A percentile compares a stretch with the other conserved stretches of the same genome.
Evolutionary conservation across 176 grass and related monocot genomes (phyloP).

Genomic region (Raddia distichophylla): DNA sequence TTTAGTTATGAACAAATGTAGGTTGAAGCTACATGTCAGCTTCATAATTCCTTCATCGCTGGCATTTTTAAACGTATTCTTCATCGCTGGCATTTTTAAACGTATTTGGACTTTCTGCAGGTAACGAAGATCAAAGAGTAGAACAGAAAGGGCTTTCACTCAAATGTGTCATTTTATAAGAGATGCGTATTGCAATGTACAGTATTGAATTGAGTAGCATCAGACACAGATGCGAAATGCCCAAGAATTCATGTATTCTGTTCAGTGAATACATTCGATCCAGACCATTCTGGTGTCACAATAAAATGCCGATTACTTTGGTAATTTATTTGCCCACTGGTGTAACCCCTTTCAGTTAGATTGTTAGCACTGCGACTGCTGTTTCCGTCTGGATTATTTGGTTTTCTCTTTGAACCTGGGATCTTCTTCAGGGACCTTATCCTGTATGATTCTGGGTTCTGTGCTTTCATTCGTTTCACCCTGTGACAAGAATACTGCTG

Average conservation of each 20-base stretch:
- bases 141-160: conserved; percentile 71
- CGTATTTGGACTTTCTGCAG: conserved; percentile 37
- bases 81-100: neutral
- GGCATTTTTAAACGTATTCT: neutral
- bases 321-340: conserved; percentile 23
- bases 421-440: neutral
- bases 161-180: conserved; percentile 77
- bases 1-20: conserved; percentile 12
- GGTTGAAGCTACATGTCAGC: neutral
- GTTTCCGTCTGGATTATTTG: neutral
- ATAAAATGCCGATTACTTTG: conserved; percentile 43
- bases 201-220: conserved; percentile 45
- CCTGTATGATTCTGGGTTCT: neutral
- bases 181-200: conserved; percentile 42
- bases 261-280: neutral
- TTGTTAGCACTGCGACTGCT: neutral
- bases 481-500: neutral
- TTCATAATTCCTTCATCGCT: neutral
- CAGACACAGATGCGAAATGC: conserved; percentile 29
- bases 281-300: neutral
- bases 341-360: conserved; percentile 8
- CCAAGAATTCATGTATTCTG: conserved; percentile 37
- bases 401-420: neutral
- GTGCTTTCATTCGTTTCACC: neutral
- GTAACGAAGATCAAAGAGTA: conserved; percentile 74